A percentile compares a stretch with the other conserved stretches of the same genome.
Evolutionary conservation across 306 rosid genomes (phyloP).

Genomic region (Castanopsis chinensis): DNA sequence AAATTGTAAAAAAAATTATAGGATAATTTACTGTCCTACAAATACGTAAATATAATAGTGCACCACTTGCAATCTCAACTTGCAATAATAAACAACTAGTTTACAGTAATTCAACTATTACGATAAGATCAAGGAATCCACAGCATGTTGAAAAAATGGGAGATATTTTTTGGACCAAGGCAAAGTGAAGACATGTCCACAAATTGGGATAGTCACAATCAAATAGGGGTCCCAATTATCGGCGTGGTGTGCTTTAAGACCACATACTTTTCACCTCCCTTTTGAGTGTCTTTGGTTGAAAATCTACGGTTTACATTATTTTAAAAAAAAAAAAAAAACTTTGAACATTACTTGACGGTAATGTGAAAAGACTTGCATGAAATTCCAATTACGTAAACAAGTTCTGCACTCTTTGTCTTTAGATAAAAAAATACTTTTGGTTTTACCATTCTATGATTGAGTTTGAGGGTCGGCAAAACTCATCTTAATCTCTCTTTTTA

Average conservation of each 20-base stretch:
- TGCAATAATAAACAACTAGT: neutral
- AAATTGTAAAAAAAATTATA: accelerated
- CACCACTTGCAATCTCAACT: neutral
- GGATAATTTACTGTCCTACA: no score
- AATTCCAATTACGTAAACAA: constrained; percentile 14
- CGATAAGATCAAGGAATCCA: neutral
- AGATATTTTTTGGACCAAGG: neutral
- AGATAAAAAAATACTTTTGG: neutral
- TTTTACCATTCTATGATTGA: neutral
- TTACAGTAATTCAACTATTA: neutral
- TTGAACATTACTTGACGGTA: neutral
- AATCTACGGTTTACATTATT: neutral
- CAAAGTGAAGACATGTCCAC: neutral
- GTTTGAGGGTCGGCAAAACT: neutral
- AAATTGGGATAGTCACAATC: neutral
- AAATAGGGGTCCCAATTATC: neutral
- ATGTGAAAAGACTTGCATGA: neutral
- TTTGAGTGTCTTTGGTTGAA: neutral
- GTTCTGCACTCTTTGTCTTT: constrained; percentile 1
- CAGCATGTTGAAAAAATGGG: neutral
- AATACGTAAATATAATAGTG: neutral
- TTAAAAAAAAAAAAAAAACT: neutral
- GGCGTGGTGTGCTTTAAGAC: constrained; percentile 13
- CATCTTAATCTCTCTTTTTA: neutral
- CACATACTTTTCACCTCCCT: neutral